Evolutionary conservation across 1,139 yeast genomes (phyloP).

Genomic region (Candida sp.): DNA sequence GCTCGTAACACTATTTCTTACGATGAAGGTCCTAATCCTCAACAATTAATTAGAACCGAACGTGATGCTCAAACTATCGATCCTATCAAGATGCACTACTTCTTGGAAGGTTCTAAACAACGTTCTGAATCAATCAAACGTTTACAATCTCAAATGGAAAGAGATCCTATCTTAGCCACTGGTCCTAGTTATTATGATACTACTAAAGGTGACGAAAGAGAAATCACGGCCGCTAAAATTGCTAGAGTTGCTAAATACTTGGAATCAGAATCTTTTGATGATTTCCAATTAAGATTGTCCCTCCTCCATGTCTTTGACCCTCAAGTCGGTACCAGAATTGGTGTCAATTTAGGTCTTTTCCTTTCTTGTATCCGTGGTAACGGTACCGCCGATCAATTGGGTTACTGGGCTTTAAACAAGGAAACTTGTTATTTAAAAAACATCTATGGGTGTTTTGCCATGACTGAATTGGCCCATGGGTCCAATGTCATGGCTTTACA

Average conservation of each 20-base stretch:
- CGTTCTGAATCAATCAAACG: slow-evolving; percentile 29
- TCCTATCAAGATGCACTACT: slow-evolving; percentile 41
- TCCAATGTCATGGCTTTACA: slow-evolving; percentile 91
- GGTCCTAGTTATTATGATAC: slow-evolving; percentile 37
- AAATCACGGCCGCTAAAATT: slow-evolving; percentile 41
- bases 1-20: slow-evolving; percentile 2
- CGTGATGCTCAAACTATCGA: slow-evolving; percentile 33
- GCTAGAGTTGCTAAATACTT: slow-evolving; percentile 41
- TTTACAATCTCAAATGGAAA: slow-evolving; percentile 43
- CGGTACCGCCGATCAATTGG: slow-evolving; percentile 51
- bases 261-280: slow-evolving; percentile 36
- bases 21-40: slow-evolving; percentile 36
- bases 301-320: slow-evolving; percentile 48
- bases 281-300: slow-evolving; percentile 36
- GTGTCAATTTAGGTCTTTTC: slow-evolving; percentile 51
- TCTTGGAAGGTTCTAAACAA: slow-evolving; percentile 42
- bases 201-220: slow-evolving; percentile 40
- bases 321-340: slow-evolving; percentile 46
- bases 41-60: slow-evolving; percentile 28
- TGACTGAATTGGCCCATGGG: slow-evolving; percentile 95
- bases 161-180: slow-evolving; percentile 45
- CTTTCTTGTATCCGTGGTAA: slow-evolving; percentile 46
- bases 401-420: slow-evolving; percentile 72
- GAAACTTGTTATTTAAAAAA: slow-evolving; percentile 66
- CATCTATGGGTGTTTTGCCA: slow-evolving; percentile 87